Base-by-base conservation (phyloP, 371 early-diverging fungal genomes). In the Massospora cicadina region DNA sequence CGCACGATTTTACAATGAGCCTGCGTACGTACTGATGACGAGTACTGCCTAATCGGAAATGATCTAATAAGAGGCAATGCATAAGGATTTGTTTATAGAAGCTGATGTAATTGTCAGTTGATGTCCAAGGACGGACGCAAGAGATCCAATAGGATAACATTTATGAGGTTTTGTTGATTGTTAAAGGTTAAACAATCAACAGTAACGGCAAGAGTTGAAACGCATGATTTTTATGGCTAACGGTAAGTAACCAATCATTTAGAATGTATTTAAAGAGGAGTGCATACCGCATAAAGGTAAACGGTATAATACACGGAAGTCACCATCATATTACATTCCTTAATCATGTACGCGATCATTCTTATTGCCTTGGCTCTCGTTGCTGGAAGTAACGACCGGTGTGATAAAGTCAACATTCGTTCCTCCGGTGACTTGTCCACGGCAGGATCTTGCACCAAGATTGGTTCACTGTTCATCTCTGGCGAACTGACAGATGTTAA, bases 401-500 rank as follows among this genome's bases (percentile, higher is more conserved):
- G 56, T 33, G 58, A 33, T n/a, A 58, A 65, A n/a, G 25, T 57
- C n/a, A n/a, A 13, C 32, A 32, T 58, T 13, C 21, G 53, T 13
- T 57, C 33, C n/a, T 29, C 25, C 23, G 30, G 55, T 17, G 56
- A 67, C 29, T 27, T 56, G 13, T 10, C 21, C 7, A 56, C n/a
- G 1, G n/a, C 29, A 2, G 10, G 10, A 7, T 21, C 27, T 2
- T 63, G 63, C 55, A 63, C 54, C 1, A 54, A 63, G 55, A 21
- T 29, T 29, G 55, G 25, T 17, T 54, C 55, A 17, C 17, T 63
- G 7, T 33, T 30, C 2, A 54, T 63, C 28, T 25, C 63, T 30
- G 63, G 63, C 29, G 63, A 63, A 63, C 25, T 63, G 28, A 21
- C 23, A 1, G 53, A 53, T 3, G 27, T 63, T 1, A 63, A 28